Base-by-base conservation (phyloP, 257 asterid genomes). In the Capsicum baccatum region DNA sequence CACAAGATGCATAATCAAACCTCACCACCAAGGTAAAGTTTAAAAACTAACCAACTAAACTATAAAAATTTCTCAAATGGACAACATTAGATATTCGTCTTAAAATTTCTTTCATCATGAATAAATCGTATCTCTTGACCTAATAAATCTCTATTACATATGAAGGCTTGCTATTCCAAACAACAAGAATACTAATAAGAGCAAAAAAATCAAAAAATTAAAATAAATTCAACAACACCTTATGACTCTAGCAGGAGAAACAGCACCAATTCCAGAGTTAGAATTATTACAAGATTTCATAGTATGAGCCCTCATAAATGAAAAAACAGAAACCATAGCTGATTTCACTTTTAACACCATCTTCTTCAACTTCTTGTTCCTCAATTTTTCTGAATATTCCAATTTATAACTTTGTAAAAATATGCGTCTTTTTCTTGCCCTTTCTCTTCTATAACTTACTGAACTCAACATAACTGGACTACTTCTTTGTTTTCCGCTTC, bases 341-440 rank as follows among this genome's bases (percentile, higher is more conserved):
- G 86, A 69, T 54, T 91, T 91, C 73, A 87, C 90, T 12, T 83
- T 89, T 13, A 63, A 80, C 1, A 44, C 91, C 44, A 92, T 60
- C 79, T 89, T 91, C 89, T 91, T 88, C 47, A 91, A 71, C 58
- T 88, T 89, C n/a, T 79, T 66, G 2, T 48, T 62, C 78, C 63
- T 19, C 12, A 73, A 35, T 78, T 80, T 87, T 42, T 83, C 68
- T 19, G 69, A 59, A 1, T 91, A 71, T 12, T 86, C 85, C 86
- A 92, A 82, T 82, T 91, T 92, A 85, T 91, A 92, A 3, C 93
- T 88, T 26, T 82, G 91, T 13, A 92, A 88, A 79, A 88, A 92
- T 21, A 92, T 83, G 80, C 66, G 89, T 71, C 94, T 86, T 44
- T 89, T 92, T 58, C 88, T 89, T 5, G 94, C 94, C 44, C 92